These are phyloP conservation scores for Termitomyces sp. DNA, from an alignment of 768 basidiomycete genomes.

Conservation along the genomic window DNA sequence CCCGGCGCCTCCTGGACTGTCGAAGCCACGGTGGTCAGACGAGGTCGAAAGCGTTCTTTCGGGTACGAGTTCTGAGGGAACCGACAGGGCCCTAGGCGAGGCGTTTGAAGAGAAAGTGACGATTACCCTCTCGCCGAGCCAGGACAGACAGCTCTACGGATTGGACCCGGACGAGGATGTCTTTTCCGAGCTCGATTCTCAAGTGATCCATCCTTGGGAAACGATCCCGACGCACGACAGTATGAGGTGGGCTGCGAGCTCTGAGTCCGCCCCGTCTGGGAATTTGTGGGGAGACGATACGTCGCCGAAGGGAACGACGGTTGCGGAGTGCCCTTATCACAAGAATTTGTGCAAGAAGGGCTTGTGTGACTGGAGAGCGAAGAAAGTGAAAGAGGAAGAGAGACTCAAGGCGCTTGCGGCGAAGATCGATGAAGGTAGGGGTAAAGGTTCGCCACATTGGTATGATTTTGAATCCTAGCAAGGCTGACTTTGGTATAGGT, in stretches of 20 bases:
- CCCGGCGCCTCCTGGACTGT: constrained; percentile 13
- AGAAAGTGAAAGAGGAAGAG: constrained; percentile 20
- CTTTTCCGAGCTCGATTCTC: constrained; percentile 14
- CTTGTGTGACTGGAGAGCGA: constrained; percentile 27
- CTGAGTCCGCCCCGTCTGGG: constrained; percentile 1
- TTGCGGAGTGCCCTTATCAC: constrained; percentile 24
- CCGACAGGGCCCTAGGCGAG: constrained; percentile 1
- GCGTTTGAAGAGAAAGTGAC: constrained; percentile 12
- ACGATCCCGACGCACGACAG: background rate
- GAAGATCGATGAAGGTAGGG: background rate
- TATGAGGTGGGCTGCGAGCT: background rate
- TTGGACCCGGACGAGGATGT: background rate
- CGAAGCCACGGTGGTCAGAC: constrained; percentile 3
- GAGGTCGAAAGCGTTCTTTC: constrained; percentile 4
- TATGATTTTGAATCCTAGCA: background rate
- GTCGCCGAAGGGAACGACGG: constrained; percentile 2
- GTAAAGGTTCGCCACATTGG: background rate
- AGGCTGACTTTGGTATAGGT: background rate
- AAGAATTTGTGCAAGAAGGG: constrained; percentile 29
- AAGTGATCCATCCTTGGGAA: constrained; percentile 21
- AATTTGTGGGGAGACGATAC: constrained; percentile 22
- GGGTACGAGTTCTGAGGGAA: constrained; percentile 1
- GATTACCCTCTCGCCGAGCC: constrained; percentile 20
- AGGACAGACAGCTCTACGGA: constrained; percentile 18
- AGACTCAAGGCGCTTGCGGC: background rate